Base-by-base conservation (phyloP, 371 early-diverging fungal species). In the Mortierella polycephala region DNA sequence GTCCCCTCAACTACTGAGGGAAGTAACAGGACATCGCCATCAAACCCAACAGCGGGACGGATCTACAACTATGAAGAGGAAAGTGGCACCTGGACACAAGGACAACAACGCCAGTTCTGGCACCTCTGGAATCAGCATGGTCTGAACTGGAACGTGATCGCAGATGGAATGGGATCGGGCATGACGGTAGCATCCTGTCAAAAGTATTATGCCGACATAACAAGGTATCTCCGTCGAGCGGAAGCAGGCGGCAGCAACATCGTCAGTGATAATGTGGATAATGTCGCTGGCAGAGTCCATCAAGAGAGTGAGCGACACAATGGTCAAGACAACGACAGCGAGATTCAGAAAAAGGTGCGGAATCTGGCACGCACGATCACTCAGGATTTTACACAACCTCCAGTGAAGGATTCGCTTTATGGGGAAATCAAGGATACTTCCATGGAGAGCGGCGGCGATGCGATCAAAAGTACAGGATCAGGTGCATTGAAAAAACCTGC, bases 71-170 rank as follows among this genome's bases (percentile, higher is more conserved):
- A 54, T 20, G 63, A 62, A 14, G 55, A 55, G 6, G n/a, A 37
- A 39, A 50, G 4, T 30, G 30, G 45, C 6, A 47, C 49, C 6
- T 58, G 61, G 62, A 57, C 57, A 40, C 50, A 56, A n/a, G 58
- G 57, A 14, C 68, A 68, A 44, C 68, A 68, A 16, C 20, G 20
- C 40, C 62, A 62, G 11, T 68, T 56, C 42, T 61, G 62, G 61
- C 54, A 44, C 41, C 54, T 60, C 44, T 69, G 62, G 60, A 49
- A 57, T n/a, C 57, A 50, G n/a, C 40, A 67, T 67, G 67, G 67
- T 46, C 54, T 60, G 21, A 44, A 67, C 37, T 67, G 67, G 67
- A 20, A 1, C 16, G 5, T 2, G 21, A 67, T 67, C 37, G 50
- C 67, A 40, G 52, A 53, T 0, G 20, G 30, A 6, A 42, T 67